phyloP scores from a whole-genome alignment of 768 basidiomycete species.

The Mycena galericulata region DNA sequence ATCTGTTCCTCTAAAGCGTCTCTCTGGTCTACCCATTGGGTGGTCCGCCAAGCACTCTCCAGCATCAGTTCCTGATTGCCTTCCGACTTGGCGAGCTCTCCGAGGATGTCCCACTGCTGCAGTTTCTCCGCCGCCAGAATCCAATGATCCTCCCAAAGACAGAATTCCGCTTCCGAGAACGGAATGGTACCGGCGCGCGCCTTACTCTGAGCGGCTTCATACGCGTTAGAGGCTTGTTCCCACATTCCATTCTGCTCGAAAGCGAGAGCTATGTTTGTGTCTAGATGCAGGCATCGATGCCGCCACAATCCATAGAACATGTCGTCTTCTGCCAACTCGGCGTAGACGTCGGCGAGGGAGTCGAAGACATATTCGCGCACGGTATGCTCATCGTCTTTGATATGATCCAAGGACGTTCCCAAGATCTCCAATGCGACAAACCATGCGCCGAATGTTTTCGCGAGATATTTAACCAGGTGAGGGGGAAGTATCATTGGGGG shows the following conservation, averaged over 20 bases:
- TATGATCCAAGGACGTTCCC: constrained; percentile 79
- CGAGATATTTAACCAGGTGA: constrained; percentile 94
- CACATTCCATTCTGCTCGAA: constrained; percentile 98
- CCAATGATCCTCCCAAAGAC: constrained; percentile 99
- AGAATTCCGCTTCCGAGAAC: constrained; percentile 95
- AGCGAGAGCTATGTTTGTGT: constrained; percentile 89
- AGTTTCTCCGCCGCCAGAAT: constrained; percentile 94
- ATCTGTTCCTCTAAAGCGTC: constrained; percentile 87
- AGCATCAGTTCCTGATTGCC: constrained; percentile 92
- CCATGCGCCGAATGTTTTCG: constrained; percentile 98
- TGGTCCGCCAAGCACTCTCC: constrained; percentile 95
- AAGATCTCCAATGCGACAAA: constrained; percentile 90
- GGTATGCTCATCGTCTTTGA: constrained; percentile 83
- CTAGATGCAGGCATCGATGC: constrained; percentile 85
- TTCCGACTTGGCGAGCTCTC: constrained; percentile 90
- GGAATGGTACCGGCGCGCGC: constrained; percentile 85
- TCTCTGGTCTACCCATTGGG: constrained; percentile 89
- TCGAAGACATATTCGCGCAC: constrained; percentile 89
- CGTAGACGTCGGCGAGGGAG: constrained; percentile 94
- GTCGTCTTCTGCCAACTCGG: constrained; percentile 96
- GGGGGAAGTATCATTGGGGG: constrained; percentile 93
- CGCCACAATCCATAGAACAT: constrained; percentile 98
- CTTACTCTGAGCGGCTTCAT: constrained; percentile 91
- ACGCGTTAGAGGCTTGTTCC: constrained; percentile 89
- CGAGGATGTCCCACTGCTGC: constrained; percentile 96